Conservation (phyloP, 2,329 filamentous ascomycete genomes). For the Diaporthe destruens region DNA sequence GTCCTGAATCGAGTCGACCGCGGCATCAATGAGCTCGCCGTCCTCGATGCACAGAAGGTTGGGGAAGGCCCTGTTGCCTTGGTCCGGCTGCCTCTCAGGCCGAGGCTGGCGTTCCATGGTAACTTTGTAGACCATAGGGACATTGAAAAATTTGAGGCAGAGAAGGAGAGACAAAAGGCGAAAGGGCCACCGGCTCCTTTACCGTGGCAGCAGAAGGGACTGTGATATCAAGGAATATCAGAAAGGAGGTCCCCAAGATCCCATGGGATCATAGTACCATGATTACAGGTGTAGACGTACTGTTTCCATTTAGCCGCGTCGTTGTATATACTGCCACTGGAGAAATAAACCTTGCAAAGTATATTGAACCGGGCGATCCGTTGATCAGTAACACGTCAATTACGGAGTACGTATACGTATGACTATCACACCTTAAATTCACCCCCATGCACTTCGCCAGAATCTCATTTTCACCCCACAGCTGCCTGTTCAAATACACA, state of each 20-base stretch:
- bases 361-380: no score
- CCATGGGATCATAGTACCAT: not conserved
- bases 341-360: no score
- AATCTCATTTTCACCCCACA: no score
- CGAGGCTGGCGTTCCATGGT: conserved; percentile 45
- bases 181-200: not conserved
- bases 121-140: conserved; percentile 44
- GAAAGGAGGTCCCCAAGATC: not conserved
- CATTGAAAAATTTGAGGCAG: conserved; percentile 1
- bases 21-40: conserved; percentile 45
- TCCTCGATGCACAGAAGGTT: conserved; percentile 45
- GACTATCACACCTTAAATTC: no score
- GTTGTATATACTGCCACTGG: no score
- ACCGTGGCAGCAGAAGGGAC: not conserved
- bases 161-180: conserved; percentile 9
- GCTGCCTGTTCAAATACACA: no score
- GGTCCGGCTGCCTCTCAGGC: conserved; percentile 43
- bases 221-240: not conserved
- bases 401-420: no score
- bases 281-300: no score
- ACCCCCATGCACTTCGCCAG: no score
- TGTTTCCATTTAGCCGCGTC: no score
- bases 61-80: conserved; percentile 40
- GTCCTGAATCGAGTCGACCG: conserved; percentile 47
- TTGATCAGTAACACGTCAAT: no score